These are phyloP conservation scores for Neonectria sp. DNA, from an alignment of 2,329 filamentous ascomycete genomes.

Conservation along the genomic window DNA sequence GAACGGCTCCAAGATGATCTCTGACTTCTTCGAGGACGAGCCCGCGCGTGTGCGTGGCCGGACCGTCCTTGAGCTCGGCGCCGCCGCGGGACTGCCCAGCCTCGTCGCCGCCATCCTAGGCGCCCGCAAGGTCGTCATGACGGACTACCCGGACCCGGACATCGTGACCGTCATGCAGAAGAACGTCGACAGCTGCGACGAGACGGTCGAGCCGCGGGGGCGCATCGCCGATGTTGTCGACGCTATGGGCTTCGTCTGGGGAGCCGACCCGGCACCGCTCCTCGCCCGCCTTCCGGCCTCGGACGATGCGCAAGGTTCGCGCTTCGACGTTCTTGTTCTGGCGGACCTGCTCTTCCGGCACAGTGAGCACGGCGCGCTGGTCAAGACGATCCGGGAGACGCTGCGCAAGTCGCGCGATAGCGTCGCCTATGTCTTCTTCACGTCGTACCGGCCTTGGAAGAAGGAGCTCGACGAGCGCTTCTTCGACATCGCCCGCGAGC, in stretches of 20 bases:
- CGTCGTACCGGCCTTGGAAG: slow-evolving; percentile 93
- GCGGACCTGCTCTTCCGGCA: slow-evolving; percentile 95
- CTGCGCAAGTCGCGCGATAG: slow-evolving; percentile 70
- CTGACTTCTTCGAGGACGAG: slow-evolving; percentile 82
- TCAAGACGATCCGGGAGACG: slow-evolving; percentile 79
- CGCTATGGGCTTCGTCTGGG: slow-evolving; percentile 88
- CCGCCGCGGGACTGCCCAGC: slow-evolving; percentile 87
- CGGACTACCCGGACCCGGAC: slow-evolving; percentile 90
- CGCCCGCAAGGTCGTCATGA: slow-evolving; percentile 81
- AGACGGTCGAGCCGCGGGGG: slow-evolving; percentile 51
- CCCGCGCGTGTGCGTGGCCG: slow-evolving; percentile 74
- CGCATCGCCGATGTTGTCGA: slow-evolving; percentile 59
- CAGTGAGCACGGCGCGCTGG: slow-evolving; percentile 84
- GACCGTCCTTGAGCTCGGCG: slow-evolving; percentile 90
- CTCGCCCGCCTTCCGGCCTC: slow-evolving; percentile 65
- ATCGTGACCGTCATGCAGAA: slow-evolving; percentile 84
- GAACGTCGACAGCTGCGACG: slow-evolving; percentile 76
- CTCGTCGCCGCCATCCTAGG: slow-evolving; percentile 83
- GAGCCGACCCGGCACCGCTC: slow-evolving; percentile 72
- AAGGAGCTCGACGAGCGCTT: slow-evolving; percentile 88
- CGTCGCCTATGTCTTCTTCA: slow-evolving; percentile 90
- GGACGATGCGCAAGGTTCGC: slow-evolving; percentile 36
- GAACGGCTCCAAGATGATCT: slow-evolving; percentile 87
- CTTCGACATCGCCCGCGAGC: slow-evolving; percentile 81
- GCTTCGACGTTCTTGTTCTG: slow-evolving; percentile 87